These are phyloP conservation scores for Stentor roeselii DNA, from an alignment of 73 alveolate species.

Conservation along the genomic window DNA sequence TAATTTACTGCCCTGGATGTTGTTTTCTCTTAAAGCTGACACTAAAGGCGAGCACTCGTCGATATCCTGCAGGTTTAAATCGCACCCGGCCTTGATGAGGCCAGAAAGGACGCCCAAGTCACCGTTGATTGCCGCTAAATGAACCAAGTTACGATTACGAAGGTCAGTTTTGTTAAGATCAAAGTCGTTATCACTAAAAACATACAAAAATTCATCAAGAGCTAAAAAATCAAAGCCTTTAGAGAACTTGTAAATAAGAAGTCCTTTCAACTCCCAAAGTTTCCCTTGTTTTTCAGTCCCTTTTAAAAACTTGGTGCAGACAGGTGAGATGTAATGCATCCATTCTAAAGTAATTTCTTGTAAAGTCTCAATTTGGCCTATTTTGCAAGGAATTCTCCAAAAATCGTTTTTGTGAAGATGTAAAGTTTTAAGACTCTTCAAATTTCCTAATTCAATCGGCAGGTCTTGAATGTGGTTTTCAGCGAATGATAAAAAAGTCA, in stretches of 20 bases:
- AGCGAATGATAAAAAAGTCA: slow-evolving; percentile 24
- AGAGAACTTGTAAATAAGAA: slow-evolving; percentile 30
- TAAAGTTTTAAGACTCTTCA: slow-evolving; percentile 37
- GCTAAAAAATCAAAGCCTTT: not conserved
- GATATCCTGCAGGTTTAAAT: slow-evolving; percentile 43
- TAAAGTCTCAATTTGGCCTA: slow-evolving; percentile 52
- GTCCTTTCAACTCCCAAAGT: slow-evolving; percentile 35
- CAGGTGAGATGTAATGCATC: slow-evolving; percentile 73
- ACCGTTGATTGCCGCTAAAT: slow-evolving; percentile 49
- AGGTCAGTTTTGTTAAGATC: slow-evolving; percentile 37
- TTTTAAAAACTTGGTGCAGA: slow-evolving; percentile 47
- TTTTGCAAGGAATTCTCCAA: slow-evolving; percentile 65
- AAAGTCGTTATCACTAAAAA: slow-evolving; percentile 41
- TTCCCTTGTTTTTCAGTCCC: slow-evolving; percentile 43
- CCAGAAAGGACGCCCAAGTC: slow-evolving; percentile 54
- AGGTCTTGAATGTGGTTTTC: slow-evolving; percentile 30
- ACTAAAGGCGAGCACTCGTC: slow-evolving; percentile 56
- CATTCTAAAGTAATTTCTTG: slow-evolving; percentile 78
- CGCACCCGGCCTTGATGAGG: slow-evolving; percentile 38
- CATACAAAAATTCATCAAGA: slow-evolving; percentile 46
- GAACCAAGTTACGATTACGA: slow-evolving; percentile 44
- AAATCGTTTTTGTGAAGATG: slow-evolving; percentile 55
- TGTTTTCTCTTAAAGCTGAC: slow-evolving; percentile 57
- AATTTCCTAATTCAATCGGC: slow-evolving; percentile 45
- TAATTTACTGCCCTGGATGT: slow-evolving; percentile 45